A percentile compares a stretch with the other conserved stretches of the same genome.
phyloP scores from a whole-genome alignment of 164 flowering plant species.

The Akebia trifoliata region DNA sequence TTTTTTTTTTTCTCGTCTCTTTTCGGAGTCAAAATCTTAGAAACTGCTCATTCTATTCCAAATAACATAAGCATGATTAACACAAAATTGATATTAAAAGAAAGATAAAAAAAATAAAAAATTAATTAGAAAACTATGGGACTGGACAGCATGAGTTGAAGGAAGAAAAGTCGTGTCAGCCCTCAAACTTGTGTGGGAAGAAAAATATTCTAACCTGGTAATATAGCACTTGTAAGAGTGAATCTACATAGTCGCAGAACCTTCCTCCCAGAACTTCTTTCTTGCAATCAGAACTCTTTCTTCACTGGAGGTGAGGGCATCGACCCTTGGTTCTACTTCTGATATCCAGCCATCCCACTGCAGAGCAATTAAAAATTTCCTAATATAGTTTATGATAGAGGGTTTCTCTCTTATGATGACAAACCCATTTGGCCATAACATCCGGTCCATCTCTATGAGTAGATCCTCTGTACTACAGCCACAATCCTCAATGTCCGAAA shows the following conservation, averaged over 20 bases:
- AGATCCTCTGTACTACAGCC: constrained; percentile 78
- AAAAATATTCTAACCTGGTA: constrained; percentile 4
- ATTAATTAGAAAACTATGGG: too few species aligned
- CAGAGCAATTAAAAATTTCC: constrained; percentile 53
- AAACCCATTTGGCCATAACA: constrained; percentile 75
- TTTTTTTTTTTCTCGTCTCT: too few species aligned
- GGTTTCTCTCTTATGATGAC: constrained; percentile 77
- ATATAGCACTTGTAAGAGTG: neutral
- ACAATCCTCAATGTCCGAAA: constrained; percentile 35
- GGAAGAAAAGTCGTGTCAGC: neutral
- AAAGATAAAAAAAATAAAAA: too few species aligned
- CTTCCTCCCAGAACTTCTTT: constrained; percentile 36
- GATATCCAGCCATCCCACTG: constrained; percentile 72
- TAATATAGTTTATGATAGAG: constrained; percentile 39
- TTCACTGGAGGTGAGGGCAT: constrained; percentile 52
- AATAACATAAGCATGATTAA: too few species aligned
- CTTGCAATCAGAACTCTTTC: constrained; percentile 71
- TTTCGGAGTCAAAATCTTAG: too few species aligned
- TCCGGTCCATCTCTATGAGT: constrained; percentile 87
- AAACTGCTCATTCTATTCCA: too few species aligned
- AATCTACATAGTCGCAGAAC: constrained; percentile 1
- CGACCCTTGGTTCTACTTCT: constrained; percentile 63
- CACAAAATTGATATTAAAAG: too few species aligned
- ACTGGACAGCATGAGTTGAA: neutral
- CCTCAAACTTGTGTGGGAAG: neutral